phyloP scores from a whole-genome alignment of 768 basidiomycete genomes.

The Tubosaeta sp. region DNA sequence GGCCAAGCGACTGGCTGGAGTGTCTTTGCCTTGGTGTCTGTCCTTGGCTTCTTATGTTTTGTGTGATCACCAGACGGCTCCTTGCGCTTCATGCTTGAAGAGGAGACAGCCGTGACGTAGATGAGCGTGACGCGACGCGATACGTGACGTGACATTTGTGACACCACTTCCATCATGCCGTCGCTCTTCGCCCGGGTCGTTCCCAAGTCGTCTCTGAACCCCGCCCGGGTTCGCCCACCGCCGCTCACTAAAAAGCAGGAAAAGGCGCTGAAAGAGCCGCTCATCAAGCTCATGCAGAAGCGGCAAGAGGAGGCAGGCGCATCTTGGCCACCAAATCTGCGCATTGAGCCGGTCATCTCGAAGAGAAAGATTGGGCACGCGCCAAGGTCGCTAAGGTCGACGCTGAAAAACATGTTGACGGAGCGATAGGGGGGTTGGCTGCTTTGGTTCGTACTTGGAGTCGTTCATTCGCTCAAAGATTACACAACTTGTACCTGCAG shows the following conservation, averaged over 20 bases:
- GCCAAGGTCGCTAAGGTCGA: conserved; percentile 33
- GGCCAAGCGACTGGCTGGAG: conserved; percentile 59
- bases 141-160: conserved; percentile 16
- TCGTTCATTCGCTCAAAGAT: not conserved
- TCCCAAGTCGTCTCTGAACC: conserved; percentile 30
- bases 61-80: not conserved
- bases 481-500: not conserved
- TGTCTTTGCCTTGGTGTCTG: too few species aligned
- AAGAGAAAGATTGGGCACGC: conserved; percentile 38
- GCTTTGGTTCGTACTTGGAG: not conserved
- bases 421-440: conserved; percentile 22
- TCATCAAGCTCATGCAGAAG: conserved; percentile 41
- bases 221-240: conserved; percentile 21
- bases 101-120: too few species aligned
- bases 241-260: conserved; percentile 32
- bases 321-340: conserved; percentile 46
- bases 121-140: conserved; percentile 19
- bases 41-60: conserved; percentile 15
- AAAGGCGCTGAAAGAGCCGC: conserved; percentile 27
- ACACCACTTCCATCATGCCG: conserved; percentile 2
- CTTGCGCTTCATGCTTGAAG: conserved; percentile 22
- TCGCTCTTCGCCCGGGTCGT: conserved; percentile 34
- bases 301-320: conserved; percentile 36
- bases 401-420: conserved; percentile 38
- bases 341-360: conserved; percentile 44